Evolutionary conservation across 306 rosid species (phyloP), one percentile per base, ranked within the genome.

Genomic region (Morella rubra): DNA sequence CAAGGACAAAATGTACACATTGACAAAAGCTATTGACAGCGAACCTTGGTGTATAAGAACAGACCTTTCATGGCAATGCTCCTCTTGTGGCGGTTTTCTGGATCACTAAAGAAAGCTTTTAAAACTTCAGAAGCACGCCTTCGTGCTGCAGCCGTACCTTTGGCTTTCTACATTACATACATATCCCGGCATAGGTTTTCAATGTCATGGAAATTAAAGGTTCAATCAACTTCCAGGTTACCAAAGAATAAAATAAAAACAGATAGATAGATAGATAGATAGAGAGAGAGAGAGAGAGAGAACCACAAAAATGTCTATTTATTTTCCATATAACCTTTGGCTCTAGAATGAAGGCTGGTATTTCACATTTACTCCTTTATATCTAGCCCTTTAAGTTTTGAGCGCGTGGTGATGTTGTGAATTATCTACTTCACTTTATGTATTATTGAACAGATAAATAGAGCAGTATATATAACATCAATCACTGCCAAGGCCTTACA

Each of bases 51-150:
- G 72, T 44, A 60, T 15, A 41, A 76, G 67, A 61, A 73, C 58
- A 42, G 49, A 92, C 98, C 97, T 81, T 89, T 87, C 98, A 94
- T 94, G 55, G 96, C 61, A 69, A 86, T 81, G 94, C 97, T 94
- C 87, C 98, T 87, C 82, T 81, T 91, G 80, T 53, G 85, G 40
- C 96, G 94, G 76, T 94, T 94, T 89, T 86, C 88, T 69, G 98
- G 98, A 82, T 94, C 89, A 77, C 96, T 89, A 75, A 94, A 94
- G 92, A 74, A 94, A 46, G 83, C 87, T 84, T 90, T 92, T 88
- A 90, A 85, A 54, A 89, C 69, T 76, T 90, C 89, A 73, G 98
- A 94, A 41, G 95, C 74, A 69, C 53, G 94, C 75, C 84, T 92
- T 86, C 97, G 88, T 32, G 98, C 97, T 69, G 89, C 91, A 77